phyloP scores from a whole-genome alignment of 129 eudicot genomes.

The Lactuca saligna region DNA sequence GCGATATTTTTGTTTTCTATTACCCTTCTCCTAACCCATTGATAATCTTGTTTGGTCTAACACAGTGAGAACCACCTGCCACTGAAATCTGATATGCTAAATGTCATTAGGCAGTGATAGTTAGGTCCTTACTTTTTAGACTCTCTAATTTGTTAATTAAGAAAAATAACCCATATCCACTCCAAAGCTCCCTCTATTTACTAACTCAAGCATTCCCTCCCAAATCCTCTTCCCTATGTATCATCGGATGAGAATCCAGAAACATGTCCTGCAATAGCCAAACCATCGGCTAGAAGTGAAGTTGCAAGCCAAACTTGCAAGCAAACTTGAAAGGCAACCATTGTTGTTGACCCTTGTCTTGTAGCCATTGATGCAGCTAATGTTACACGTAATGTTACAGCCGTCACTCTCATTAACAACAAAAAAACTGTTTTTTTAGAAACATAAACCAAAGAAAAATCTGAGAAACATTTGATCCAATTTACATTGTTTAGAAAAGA shows the following conservation, averaged over 20 bases:
- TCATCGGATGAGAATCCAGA: no score
- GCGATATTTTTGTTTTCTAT: background rate
- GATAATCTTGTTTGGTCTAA: slow-evolving; percentile 11
- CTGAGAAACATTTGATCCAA: background rate
- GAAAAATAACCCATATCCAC: background rate
- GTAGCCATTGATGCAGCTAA: slow-evolving; percentile 70
- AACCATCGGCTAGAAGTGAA: slow-evolving; percentile 67
- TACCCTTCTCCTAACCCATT: background rate
- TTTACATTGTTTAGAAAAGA: background rate
- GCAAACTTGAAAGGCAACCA: slow-evolving; percentile 75
- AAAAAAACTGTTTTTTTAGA: slow-evolving; percentile 39
- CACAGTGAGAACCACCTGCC: slow-evolving; percentile 4
- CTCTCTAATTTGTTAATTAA: slow-evolving; percentile 3
- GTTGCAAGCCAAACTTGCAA: slow-evolving; percentile 70
- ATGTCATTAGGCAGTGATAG: slow-evolving; percentile 7
- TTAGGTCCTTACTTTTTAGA: slow-evolving; percentile 4
- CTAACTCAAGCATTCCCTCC: slow-evolving; percentile 9
- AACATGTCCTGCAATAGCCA: slow-evolving; percentile 74
- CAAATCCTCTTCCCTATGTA: background rate
- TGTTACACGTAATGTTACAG: slow-evolving; percentile 63
- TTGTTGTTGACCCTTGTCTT: slow-evolving; percentile 59
- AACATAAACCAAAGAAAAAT: background rate
- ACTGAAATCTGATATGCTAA: background rate
- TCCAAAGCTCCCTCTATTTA: slow-evolving; percentile 13
- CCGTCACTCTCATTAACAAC: slow-evolving; percentile 61